Percentiles rank a stretch among this genome's conserved stretches.
These are phyloP conservation scores for Yamadazyma triangularis DNA, from an alignment of 1,139 yeast genomes.

Conservation along the genomic window DNA sequence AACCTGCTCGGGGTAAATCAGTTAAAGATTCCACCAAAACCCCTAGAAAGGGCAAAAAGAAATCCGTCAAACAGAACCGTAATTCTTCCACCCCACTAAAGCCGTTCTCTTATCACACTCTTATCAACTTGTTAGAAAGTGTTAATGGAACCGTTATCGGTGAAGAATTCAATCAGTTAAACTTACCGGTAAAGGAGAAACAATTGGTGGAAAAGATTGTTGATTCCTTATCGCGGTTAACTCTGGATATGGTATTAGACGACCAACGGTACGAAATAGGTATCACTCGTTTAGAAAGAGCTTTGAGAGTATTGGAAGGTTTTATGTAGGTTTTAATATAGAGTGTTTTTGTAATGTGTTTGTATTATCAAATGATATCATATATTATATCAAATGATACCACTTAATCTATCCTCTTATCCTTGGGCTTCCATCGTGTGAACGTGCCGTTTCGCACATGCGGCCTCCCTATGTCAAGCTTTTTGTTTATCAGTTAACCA, in stretches of 20 bases:
- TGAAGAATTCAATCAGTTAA: conserved; percentile 69
- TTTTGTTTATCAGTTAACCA: too few species aligned
- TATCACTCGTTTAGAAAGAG: conserved; percentile 71
- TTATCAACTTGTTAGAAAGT: conserved; percentile 55
- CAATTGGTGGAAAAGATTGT: conserved; percentile 78
- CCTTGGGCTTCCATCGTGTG: too few species aligned
- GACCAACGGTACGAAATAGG: conserved; percentile 78
- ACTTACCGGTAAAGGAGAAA: conserved; percentile 73
- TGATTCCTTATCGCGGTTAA: conserved; percentile 76
- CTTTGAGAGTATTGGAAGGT: conserved; percentile 82
- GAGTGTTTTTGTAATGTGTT: too few species aligned
- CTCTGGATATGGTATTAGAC: conserved; percentile 86
- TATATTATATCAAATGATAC: too few species aligned
- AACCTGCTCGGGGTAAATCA: conserved; percentile 31
- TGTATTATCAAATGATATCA: too few species aligned
- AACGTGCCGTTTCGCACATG: too few species aligned
- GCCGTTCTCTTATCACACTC: conserved; percentile 56
- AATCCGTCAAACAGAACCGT: conserved; percentile 7
- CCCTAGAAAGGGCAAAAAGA: conserved; percentile 13
- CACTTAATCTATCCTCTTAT: too few species aligned
- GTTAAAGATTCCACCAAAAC: conserved; percentile 30
- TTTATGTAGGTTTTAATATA: too few species aligned
- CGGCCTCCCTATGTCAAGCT: too few species aligned
- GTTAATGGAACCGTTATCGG: conserved; percentile 63
- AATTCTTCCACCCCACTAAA: conserved; percentile 18